Conservation (phyloP, 176 grass and related monocot genomes). For the Urochloa ruziziensis region DNA sequence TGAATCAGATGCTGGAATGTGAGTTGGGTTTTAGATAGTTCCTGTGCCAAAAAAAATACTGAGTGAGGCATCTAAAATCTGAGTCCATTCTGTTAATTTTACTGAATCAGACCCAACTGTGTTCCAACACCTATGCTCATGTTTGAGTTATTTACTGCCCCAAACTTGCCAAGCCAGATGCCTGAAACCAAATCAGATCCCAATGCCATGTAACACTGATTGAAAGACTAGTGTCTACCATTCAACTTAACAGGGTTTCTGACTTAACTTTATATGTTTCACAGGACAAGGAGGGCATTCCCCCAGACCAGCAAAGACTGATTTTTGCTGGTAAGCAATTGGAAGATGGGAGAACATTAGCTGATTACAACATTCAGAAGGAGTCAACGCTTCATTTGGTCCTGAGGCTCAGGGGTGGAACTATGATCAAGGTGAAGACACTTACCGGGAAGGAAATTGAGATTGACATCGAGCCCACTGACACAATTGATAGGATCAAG, state of each 20-base stretch:
- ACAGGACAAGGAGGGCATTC: slow-evolving; percentile 91
- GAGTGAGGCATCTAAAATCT: neutral
- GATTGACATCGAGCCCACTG: slow-evolving; percentile 77
- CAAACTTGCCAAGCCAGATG: neutral
- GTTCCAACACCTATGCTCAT: neutral
- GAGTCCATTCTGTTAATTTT: neutral
- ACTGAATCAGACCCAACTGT: too few species aligned
- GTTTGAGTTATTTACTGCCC: neutral
- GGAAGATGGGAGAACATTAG: slow-evolving; percentile 74
- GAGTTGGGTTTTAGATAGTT: neutral
- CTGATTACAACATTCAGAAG: slow-evolving; percentile 94
- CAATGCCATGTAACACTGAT: neutral
- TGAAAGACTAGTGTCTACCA: neutral
- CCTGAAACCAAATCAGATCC: neutral
- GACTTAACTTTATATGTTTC: neutral
- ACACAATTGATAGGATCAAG: slow-evolving; percentile 72
- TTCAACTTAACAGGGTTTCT: neutral
- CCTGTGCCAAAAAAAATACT: neutral
- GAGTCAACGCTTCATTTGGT: slow-evolving; percentile 79
- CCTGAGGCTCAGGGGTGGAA: slow-evolving; percentile 77
- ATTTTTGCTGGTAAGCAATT: slow-evolving; percentile 87
- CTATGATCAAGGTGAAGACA: slow-evolving; percentile 91
- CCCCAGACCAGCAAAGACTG: slow-evolving; percentile 74
- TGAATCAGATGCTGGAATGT: neutral
- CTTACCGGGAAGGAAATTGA: slow-evolving; percentile 85